These are phyloP conservation scores for Mycena metata DNA, from an alignment of 768 basidiomycete species.

Conservation along the genomic window DNA sequence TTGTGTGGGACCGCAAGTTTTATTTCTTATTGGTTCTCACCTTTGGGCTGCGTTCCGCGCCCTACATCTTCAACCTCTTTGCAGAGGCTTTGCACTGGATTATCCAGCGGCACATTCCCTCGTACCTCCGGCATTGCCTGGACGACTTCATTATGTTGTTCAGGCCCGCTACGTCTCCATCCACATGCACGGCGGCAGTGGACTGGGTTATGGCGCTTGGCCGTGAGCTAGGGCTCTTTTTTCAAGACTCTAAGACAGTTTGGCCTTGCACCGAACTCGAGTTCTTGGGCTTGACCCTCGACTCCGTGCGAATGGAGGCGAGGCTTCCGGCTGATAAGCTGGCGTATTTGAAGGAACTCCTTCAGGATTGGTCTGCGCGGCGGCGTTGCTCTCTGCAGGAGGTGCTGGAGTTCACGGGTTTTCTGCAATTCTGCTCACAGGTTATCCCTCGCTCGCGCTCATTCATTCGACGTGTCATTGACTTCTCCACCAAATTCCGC, in stretches of 20 bases:
- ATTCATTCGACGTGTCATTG: constrained; percentile 46
- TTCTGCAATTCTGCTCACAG: constrained; percentile 50
- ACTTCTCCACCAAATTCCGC: constrained; percentile 46
- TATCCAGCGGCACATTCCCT: constrained; percentile 50
- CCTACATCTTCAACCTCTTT: constrained; percentile 40
- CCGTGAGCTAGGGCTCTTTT: constrained; percentile 45
- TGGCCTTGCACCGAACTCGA: constrained; percentile 40
- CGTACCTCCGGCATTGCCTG: constrained; percentile 49
- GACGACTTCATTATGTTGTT: constrained; percentile 53
- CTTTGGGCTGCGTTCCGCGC: constrained; percentile 51
- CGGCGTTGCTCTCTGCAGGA: constrained; percentile 17
- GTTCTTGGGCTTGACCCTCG: constrained; percentile 47
- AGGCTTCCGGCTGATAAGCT: constrained; percentile 50
- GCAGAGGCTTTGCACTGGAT: constrained; percentile 55
- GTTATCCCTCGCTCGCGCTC: constrained; percentile 49
- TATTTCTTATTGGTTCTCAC: constrained; percentile 49
- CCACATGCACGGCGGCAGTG: constrained; percentile 35
- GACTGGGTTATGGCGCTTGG: constrained; percentile 45
- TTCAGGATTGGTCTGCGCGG: constrained; percentile 39
- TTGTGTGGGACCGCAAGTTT: constrained; percentile 45
- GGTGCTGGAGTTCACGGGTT: constrained; percentile 47
- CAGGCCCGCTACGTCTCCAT: constrained; percentile 6
- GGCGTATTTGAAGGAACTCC: constrained; percentile 39
- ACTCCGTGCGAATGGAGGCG: constrained; percentile 48
- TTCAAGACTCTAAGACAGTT: constrained; percentile 46